phyloP scores from a whole-genome alignment of 1,284 basidiomycete genomes.

The Blastosporella zonata region DNA sequence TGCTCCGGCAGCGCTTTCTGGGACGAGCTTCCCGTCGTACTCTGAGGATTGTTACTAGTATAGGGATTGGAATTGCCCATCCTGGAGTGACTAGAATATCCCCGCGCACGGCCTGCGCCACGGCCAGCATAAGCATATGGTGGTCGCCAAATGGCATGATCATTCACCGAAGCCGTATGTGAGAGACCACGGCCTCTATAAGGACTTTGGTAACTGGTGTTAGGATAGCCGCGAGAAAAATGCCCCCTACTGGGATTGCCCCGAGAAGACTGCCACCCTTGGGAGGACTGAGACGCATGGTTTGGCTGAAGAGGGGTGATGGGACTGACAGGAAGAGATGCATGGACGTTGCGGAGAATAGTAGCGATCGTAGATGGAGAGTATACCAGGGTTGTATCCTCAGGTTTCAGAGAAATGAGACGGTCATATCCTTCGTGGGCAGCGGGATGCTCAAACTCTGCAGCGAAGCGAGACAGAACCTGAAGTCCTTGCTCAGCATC shows the following conservation, averaged over 20 bases:
- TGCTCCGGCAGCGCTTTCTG: constrained; percentile 17
- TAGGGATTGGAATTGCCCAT: background rate
- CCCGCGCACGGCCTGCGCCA: constrained; percentile 10
- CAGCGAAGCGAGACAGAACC: constrained; percentile 58
- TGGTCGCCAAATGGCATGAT: constrained; percentile 2
- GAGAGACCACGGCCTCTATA: constrained; percentile 23
- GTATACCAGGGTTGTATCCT: constrained; percentile 47
- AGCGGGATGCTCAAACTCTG: constrained; percentile 52
- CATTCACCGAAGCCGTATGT: constrained; percentile 13
- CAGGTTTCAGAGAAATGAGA: constrained; percentile 49
- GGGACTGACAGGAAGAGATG: constrained; percentile 32
- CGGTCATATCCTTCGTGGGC: constrained; percentile 59
- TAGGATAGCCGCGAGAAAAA: constrained; percentile 20
- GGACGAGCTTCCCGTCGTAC: constrained; percentile 1
- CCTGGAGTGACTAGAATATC: constrained; percentile 5
- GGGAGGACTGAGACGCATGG: constrained; percentile 19
- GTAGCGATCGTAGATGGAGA: constrained; percentile 46
- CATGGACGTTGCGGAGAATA: constrained; percentile 48
- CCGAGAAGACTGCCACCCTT: constrained; percentile 22
- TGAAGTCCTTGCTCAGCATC: constrained; percentile 50
- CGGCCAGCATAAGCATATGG: constrained; percentile 7
- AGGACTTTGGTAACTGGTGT: constrained; percentile 18
- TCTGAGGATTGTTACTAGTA: constrained; percentile 8
- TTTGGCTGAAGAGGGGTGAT: constrained; percentile 8
- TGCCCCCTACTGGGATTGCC: constrained; percentile 23